Evolutionary conservation across 768 basidiomycete genomes (phyloP).

Genomic region (Collybia nuda): DNA sequence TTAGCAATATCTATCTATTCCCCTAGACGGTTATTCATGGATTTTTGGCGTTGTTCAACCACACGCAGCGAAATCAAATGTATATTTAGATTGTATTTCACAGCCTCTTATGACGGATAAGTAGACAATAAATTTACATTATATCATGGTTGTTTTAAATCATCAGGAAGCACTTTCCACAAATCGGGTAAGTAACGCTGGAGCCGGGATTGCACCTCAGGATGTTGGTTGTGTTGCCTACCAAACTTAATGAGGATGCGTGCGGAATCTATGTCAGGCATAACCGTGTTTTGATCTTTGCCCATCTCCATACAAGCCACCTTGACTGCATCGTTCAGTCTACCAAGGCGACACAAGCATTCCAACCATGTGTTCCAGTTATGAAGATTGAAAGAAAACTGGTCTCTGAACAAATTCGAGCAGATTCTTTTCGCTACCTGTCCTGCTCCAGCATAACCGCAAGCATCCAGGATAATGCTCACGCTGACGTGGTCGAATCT

Average conservation of each 20-base stretch:
- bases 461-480: conserved; percentile 84
- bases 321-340: conserved; percentile 65
- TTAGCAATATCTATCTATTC: conserved; percentile 43
- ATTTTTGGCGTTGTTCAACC: conserved; percentile 69
- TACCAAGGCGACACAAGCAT: conserved; percentile 74
- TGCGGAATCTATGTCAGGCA: conserved; percentile 49
- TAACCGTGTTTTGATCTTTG: conserved; percentile 35
- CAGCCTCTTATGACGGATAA: conserved; percentile 15
- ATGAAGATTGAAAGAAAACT: conserved; percentile 55
- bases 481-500: conserved; percentile 64
- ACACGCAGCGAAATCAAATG: conserved; percentile 37
- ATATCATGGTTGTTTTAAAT: conserved; percentile 19
- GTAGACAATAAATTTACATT: conserved; percentile 9
- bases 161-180: conserved; percentile 28
- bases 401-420: conserved; percentile 45
- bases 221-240: conserved; percentile 36
- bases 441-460: conserved; percentile 58
- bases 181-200: conserved; percentile 38
- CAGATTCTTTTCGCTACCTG: conserved; percentile 56
- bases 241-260: conserved; percentile 59
- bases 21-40: conserved; percentile 45
- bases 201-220: conserved; percentile 46
- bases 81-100: conserved; percentile 24
- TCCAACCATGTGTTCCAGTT: conserved; percentile 87
- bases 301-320: conserved; percentile 68